Evolutionary conservation across 2,329 filamentous ascomycete species (phyloP), one percentile per base, ranked within the genome.

Genomic region (Thielaviopsis populi): DNA sequence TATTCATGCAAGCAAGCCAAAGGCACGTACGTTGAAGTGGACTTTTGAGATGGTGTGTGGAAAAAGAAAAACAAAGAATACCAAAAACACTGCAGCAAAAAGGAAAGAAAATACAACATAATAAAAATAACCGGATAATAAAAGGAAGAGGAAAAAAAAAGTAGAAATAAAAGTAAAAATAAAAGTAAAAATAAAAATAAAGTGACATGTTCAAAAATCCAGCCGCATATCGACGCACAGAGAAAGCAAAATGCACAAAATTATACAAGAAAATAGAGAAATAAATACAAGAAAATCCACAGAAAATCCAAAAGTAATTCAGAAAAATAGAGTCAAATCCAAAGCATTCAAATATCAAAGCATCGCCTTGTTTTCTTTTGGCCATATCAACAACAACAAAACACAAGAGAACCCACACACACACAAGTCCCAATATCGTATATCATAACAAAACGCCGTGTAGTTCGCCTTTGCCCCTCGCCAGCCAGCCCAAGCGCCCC

Each of bases 361-460:
- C 58, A 60, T 19, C 58, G 40, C 41, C 41, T 60, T 60, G 40
- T 30, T 60, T 60, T 30, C 46, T 60, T 54, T 56, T 56, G 50
- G 50, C 50, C 27, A 10, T 27, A 56, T 15, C 50, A 56, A 33
- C 15, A 46, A 46, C 15, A 17, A 46, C n/a, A 33, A 56, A 56
- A 15, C 27, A 22, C 27, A 17, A 24, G 15, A 60, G 17, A 46
- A 37, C 11, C 50, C 58, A 37, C 27, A 43, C 30, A 46, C 19
- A 59, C 53, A 17, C 27, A 61, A 63, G 61, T 33, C 60, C 54
- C 43, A 53, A 63, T 65, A 61, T 66, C 56, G 60, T 65, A 46
- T 63, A 65, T 65, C 64, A 65, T 65, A 62, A 65, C 63, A 30
- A 56, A 65, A 65, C 59, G 59, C 63, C 63, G 37, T 19, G 33